Base-by-base conservation (phyloP, 2,329 filamentous ascomycete genomes). In the Penicillium sp. region DNA sequence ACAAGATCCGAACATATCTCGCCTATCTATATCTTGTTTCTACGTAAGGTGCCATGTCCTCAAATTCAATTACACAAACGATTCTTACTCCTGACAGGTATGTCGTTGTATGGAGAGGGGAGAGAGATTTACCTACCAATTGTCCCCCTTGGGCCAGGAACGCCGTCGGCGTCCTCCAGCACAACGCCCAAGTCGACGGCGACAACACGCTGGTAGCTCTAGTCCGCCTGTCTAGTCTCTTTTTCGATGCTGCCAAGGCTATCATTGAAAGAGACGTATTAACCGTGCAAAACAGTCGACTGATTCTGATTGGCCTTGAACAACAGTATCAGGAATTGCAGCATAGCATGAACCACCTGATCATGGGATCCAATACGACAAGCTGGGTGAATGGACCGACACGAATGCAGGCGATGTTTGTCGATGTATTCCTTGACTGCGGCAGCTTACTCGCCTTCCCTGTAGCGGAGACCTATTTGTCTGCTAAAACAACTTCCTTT, bases 1-100 rank as follows among this genome's bases (percentile, higher is more conserved):
- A 56, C 46, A 56, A 56, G 53, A 56, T 56, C n/a, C 46, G 53
- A 50, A 23, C 53, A 35, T 56, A 56, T 56, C 53, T 56, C 11
- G 53, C 53, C 46, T 56, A 56, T 56, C 18, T 35, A 24, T 56
- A 56, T 56, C n/a, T 56, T 45, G 21, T 6, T 56, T 12, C n/a
- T n/a, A 50, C 47, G 53, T 56, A 46, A 56, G 53, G n/a, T 46
- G 38, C 14, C 21, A 14, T 46, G 12, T 33, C 12, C 24, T 12
- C 24, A 52, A 42, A 5, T 45, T 46, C 38, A 52, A 16, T 14
- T 9, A 12, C 46, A 3, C 3, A 14, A 35, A 9, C 24, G 6
- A 52, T 45, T 52, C 42, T 43, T 21, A 43, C 40, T 21, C 14
- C 12, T 46, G 16, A 30, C 2, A 52, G 50, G 14, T 52, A 52